Evolutionary conservation across 2,329 filamentous ascomycete genomes (phyloP).

Genomic region (Atkinsonella hypoxylon): DNA sequence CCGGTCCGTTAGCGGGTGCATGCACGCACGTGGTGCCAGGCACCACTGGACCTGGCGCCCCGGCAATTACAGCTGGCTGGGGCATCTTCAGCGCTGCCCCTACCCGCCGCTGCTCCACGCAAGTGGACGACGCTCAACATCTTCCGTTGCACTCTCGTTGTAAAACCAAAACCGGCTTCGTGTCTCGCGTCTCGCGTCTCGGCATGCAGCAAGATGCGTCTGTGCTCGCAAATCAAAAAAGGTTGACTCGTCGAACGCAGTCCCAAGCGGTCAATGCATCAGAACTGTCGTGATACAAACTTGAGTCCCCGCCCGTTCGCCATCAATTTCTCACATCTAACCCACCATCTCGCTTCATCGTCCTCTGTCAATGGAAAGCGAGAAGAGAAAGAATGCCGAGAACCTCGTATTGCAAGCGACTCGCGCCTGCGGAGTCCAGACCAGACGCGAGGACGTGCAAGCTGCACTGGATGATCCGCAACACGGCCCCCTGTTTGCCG

Average conservation of each 20-base stretch:
- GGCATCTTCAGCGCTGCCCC: no score
- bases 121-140: no score
- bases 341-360: constrained; percentile 20
- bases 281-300: constrained; percentile 1
- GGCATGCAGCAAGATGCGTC: background rate
- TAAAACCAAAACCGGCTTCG: no score
- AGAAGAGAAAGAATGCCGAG: constrained; percentile 18
- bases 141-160: no score
- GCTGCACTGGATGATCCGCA: constrained; percentile 23
- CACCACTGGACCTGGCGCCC: no score
- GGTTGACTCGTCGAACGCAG: background rate
- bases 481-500: constrained; percentile 24
- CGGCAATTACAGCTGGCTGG: no score
- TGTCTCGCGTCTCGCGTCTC: no score
- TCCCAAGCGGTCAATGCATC: background rate
- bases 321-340: background rate
- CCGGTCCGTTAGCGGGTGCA: no score
- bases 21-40: no score
- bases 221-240: no score
- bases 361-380: constrained; percentile 18
- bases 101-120: no score
- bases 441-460: constrained; percentile 25
- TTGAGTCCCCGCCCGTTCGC: background rate
- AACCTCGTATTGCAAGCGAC: constrained; percentile 21
- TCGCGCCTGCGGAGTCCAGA: constrained; percentile 20